Conservation (phyloP, 805 yeast species). For the Zygosaccharomyces bailii region DNA sequence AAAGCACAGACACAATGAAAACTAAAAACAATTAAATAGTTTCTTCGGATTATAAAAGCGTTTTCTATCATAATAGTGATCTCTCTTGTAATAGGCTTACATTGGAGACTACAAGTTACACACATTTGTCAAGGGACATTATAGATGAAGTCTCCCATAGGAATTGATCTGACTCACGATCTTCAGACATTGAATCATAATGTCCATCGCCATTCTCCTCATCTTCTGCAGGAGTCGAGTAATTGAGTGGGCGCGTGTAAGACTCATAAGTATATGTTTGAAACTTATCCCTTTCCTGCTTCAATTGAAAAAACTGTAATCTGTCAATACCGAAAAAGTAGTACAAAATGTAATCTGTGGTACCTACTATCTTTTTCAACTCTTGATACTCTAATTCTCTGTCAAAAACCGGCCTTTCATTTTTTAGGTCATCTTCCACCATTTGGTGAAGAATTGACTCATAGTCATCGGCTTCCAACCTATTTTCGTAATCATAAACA, state of each 20-base stretch:
- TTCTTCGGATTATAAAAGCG: slow-evolving; percentile 8
- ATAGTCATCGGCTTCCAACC: slow-evolving; percentile 21
- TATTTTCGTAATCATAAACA: slow-evolving; percentile 21
- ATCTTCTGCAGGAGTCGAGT: slow-evolving; percentile 6
- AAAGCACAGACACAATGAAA: background rate
- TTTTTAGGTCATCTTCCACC: slow-evolving; percentile 20
- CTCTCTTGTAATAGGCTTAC: too few species aligned
- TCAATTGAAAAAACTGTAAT: slow-evolving; percentile 26
- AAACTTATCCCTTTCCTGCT: slow-evolving; percentile 22
- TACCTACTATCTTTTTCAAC: slow-evolving; percentile 10
- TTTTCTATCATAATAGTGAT: slow-evolving; percentile 6
- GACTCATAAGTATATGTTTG: slow-evolving; percentile 20
- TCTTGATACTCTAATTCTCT: slow-evolving; percentile 29
- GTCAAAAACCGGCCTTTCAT: slow-evolving; percentile 20
- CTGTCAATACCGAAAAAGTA: slow-evolving; percentile 27
- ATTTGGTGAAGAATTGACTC: slow-evolving; percentile 19
- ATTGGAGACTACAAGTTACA: slow-evolving; percentile 1
- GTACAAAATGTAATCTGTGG: slow-evolving; percentile 23
- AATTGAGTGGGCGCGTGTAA: slow-evolving; percentile 15
- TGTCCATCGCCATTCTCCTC: slow-evolving; percentile 1
- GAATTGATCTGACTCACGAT: background rate
- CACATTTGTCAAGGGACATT: slow-evolving; percentile 9
- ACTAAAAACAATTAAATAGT: too few species aligned
- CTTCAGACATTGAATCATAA: background rate
- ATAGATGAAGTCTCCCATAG: slow-evolving; percentile 6